Conservation (phyloP, 257 asterid genomes). For the Cinchona pubescens region DNA sequence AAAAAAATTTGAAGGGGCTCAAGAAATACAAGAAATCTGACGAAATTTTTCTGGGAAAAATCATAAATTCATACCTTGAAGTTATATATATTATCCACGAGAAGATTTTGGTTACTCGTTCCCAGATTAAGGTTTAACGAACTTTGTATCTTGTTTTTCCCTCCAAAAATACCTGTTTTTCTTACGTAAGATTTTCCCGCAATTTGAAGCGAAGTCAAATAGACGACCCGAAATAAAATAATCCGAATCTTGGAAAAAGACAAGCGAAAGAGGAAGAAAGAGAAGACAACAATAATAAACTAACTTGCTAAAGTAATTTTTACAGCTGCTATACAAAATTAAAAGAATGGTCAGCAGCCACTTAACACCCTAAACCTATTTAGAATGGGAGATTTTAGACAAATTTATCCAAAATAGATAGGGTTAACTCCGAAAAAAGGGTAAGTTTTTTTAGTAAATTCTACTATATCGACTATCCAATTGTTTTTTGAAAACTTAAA, state of each 20-base stretch:
- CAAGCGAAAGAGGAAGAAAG: conserved; percentile 1
- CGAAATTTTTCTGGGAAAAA: neutral
- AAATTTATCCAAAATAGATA: no score
- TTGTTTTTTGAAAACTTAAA: no score
- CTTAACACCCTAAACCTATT: neutral
- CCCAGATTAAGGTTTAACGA: neutral
- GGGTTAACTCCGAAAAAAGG: no score
- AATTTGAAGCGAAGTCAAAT: conserved; percentile 9
- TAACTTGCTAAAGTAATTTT: no score
- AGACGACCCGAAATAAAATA: neutral
- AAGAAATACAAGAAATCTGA: neutral
- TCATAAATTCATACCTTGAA: conserved; percentile 5
- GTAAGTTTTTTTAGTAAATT: no score
- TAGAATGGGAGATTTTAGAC: no score
- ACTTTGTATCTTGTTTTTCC: neutral
- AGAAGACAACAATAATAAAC: neutral
- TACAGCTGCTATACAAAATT: no score
- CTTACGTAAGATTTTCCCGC: conserved; percentile 7
- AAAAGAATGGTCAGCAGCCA: no score
- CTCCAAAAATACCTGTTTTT: neutral
- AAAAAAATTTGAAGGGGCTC: neutral
- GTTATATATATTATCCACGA: neutral
- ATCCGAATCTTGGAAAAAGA: neutral
- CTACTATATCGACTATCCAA: no score
- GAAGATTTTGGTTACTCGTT: neutral